These are phyloP conservation scores for Geosmithia putterillii DNA, from an alignment of 2,329 filamentous ascomycete genomes.

Conservation along the genomic window DNA sequence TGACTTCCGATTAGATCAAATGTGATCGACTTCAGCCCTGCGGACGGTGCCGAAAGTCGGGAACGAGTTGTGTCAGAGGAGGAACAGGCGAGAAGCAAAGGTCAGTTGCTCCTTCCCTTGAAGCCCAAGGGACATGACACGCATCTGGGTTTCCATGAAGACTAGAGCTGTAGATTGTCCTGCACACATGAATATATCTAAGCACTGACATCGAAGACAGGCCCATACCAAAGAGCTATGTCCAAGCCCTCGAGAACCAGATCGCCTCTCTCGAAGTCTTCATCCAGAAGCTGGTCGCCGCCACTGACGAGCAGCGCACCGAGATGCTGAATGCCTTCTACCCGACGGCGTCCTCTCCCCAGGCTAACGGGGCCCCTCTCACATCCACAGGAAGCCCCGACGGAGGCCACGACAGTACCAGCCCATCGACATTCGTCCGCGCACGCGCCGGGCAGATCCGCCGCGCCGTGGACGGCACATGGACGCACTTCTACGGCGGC, in stretches of 20 bases:
- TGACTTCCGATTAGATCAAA: conserved; percentile 26
- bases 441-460: conserved; percentile 21
- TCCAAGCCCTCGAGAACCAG: conserved; percentile 33
- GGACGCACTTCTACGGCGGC: conserved; percentile 33
- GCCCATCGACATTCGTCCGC: conserved; percentile 15
- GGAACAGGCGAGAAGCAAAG: conserved; percentile 29
- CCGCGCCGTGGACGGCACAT: conserved; percentile 24
- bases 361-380: neutral
- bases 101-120: conserved; percentile 10
- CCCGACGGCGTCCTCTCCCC: conserved; percentile 5
- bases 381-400: neutral
- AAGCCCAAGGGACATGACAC: too few relatives aligned
- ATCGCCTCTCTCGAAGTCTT: conserved; percentile 31
- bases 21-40: conserved; percentile 39
- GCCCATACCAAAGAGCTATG: conserved; percentile 22
- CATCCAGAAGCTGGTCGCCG: conserved; percentile 28
- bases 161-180: neutral
- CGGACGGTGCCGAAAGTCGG: conserved; percentile 30
- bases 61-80: conserved; percentile 24
- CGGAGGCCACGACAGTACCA: neutral
- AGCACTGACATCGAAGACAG: neutral
- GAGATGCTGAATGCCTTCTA: conserved; percentile 20
- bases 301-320: conserved; percentile 23
- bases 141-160: too few relatives aligned
- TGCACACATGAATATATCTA: too few relatives aligned